Evolutionary conservation across 441 rosid species (phyloP), one percentile per base, ranked within the genome.

Genomic region (Melastoma candidum): DNA sequence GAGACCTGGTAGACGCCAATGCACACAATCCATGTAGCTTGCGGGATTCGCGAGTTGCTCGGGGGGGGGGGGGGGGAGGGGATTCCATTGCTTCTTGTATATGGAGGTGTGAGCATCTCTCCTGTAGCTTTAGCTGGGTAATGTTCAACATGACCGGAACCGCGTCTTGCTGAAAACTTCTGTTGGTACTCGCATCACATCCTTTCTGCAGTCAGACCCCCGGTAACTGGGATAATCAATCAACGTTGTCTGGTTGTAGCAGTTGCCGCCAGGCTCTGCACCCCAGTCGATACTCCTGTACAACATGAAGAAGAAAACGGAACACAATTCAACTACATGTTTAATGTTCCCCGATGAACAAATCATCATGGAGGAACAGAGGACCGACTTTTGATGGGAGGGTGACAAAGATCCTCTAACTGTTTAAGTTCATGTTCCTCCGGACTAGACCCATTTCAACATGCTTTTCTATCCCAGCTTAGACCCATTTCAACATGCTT

Each of bases 1-100:
- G 17, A 90, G 80, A 25, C 98, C 98, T 11, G 98, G 98, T 60
- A 90, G 75, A 39, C 98, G 85, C 90, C 90, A 90, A 57, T 90
- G 96, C 47, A 80, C 83, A 60, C 98, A 90, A 58, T 90, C 98
- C 0, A 95, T 81, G 61, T 90, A 90, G 68, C 88, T 85, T 12
- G 49, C 70, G 0, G 98, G 98, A 55, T 90, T 90, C 0, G 95
- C 96, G 14, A 73, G 57, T 63, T 87, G 87, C 67, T 85, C 77
- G 7, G 87, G 72, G 0, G 95, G 22, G 22, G 22, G 22, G 22
- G 22, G 22, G 22, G 22, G 85, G 68, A 80, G 63, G 8, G 90
- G 80, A 46, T 8, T 76, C 98, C 96, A 87, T 52, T 85, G 98
- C 74, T 85, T 85, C 75, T 90, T 90, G 75, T 90, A 85, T 12